Percentiles rank a stretch among this genome's conserved stretches.
Conservation (phyloP, 176 grass and related monocot species). For the Oryza officinalis region DNA sequence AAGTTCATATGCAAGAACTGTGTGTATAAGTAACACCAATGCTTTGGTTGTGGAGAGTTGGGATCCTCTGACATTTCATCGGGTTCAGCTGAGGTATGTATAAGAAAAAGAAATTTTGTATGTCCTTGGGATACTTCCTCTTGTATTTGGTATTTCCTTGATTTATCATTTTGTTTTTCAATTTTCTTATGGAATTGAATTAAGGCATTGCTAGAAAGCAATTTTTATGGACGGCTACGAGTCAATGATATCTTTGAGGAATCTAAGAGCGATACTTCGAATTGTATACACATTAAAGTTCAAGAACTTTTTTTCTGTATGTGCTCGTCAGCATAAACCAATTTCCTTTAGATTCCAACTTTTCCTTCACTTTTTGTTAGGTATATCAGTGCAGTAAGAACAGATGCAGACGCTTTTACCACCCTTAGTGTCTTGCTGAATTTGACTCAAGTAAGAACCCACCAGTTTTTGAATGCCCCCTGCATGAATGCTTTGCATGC, state of each 20-base stretch:
- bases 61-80: neutral
- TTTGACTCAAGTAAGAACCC: neutral
- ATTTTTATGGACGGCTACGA: neutral
- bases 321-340: neutral
- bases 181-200: neutral
- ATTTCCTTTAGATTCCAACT: neutral
- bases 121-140: neutral
- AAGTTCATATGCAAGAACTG: constrained; percentile 42
- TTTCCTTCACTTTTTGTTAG: constrained; percentile 1
- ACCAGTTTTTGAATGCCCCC: neutral
- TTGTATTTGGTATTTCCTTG: constrained; percentile 3
- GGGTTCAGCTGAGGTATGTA: constrained; percentile 1
- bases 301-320: neutral
- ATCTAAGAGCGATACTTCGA: neutral
- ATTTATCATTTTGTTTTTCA: neutral
- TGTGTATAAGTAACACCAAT: constrained; percentile 9
- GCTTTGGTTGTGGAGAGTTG: constrained; percentile 3
- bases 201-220: neutral
- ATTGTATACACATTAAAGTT: neutral
- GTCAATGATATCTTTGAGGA: neutral
- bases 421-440: neutral
- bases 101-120: neutral
- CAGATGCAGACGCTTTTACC: constrained; percentile 29
- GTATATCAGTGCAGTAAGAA: constrained; percentile 6
- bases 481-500: constrained; percentile 29